phyloP scores from a whole-genome alignment of 306 rosid species.

The Gillenia trifoliata region DNA sequence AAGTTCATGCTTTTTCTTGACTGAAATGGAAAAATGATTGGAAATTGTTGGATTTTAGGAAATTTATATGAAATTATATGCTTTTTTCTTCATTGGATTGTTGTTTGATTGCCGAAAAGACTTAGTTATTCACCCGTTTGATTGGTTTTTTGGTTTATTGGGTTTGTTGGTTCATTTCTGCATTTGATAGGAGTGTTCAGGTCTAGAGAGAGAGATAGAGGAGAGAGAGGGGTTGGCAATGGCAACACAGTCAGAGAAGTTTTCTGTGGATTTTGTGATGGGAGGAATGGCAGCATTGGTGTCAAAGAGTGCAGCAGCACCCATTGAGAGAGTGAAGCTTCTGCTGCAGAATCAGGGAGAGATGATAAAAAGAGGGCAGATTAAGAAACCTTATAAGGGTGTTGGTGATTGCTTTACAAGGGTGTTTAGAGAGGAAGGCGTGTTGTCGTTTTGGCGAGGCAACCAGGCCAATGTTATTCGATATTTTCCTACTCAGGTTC shows the following conservation, averaged over 20 bases:
- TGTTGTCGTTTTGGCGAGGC: slow-evolving; percentile 89
- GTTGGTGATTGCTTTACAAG: slow-evolving; percentile 59
- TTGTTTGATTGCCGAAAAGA: background rate
- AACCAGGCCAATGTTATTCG: slow-evolving; percentile 80
- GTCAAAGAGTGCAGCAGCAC: slow-evolving; percentile 78
- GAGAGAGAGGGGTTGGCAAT: slow-evolving; percentile 31
- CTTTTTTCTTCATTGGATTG: background rate
- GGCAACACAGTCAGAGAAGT: slow-evolving; percentile 50
- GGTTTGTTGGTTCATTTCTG: background rate
- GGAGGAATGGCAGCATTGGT: slow-evolving; percentile 78
- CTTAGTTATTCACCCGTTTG: background rate
- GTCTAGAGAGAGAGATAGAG: background rate
- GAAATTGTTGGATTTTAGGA: background rate
- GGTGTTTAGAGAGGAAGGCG: slow-evolving; percentile 78
- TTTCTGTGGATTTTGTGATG: slow-evolving; percentile 71
- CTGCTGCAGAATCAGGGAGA: slow-evolving; percentile 92
- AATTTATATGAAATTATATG: background rate
- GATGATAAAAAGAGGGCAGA: slow-evolving; percentile 82
- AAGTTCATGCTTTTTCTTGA: background rate
- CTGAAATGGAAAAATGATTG: background rate
- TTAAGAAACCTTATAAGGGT: slow-evolving; percentile 68
- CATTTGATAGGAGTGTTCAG: background rate
- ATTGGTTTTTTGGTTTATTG: background rate
- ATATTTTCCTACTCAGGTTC: slow-evolving; percentile 93
- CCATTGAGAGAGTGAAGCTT: slow-evolving; percentile 92